Evolutionary conservation across 2,329 filamentous ascomycete species (phyloP), one percentile per base, ranked within the genome.

Genomic region (Neonectria coccinea): DNA sequence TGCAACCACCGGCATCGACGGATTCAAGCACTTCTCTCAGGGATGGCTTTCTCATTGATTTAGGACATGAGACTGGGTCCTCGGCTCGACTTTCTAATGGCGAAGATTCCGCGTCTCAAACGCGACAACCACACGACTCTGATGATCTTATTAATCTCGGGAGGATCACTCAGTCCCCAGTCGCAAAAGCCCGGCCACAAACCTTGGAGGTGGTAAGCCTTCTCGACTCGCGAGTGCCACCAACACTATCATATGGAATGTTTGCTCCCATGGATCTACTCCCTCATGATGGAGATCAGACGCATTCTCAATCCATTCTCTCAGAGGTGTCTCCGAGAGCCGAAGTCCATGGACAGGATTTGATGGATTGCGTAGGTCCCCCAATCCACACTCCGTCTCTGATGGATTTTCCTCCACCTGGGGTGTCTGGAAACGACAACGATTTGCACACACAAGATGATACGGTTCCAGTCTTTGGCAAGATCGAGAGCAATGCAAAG

Each of bases 331-430:
- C 27, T 11, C 4, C n/a, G 3, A 25, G n/a, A 51, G 12, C 31
- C 2, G 11, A 16, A 3, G 11, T 31, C 22, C 8, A 42, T 20
- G 27, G 54, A 20, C 39, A 22, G 11, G 54, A 67, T 47, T 47
- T 73, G 44, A 70, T 73, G 61, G 71, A 72, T 42, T 31, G 31
- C 14, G 22, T 48, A 25, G 68, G 64, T 14, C 59, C 16, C 2
- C 63, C 53, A 9, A 62, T 73, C 25, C 4, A 33, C n/a, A 63
- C 22, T 7, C 66, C 65, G 0, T 59, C 61, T 1, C 45, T 73
- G 14, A 65, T 72, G 67, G 70, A 71, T 47, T 18, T 4, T 10
- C n/a, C 9, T 29, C 10, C 3, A 9, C 16, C 39, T 7, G 25
- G 9, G 2, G 25, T 9, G 25, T 11, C 39, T 20, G 11, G 14